Base-by-base conservation (phyloP, 352 stramenopile species). In the Thraustochytrium sp. region DNA sequence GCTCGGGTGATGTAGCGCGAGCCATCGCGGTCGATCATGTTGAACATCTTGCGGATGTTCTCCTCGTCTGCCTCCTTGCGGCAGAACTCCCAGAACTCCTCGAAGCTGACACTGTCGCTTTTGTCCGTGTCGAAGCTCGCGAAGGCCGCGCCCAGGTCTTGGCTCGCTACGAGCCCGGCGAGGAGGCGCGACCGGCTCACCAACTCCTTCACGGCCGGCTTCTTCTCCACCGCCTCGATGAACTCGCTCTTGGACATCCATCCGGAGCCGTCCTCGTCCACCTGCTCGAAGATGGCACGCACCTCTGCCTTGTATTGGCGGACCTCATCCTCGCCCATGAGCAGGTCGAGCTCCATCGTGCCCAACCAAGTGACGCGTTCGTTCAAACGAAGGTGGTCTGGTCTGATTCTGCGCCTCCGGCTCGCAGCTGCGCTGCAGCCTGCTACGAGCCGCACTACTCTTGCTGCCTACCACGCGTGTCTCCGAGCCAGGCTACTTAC, bases 51-150 rank as follows among this genome's bases (percentile, higher is more conserved):
- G n/a, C 74, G 49, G 26, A 82, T 64, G 16, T 80, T 61, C 13
- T 80, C 68, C 34, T 80, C 68, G 38, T 68, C 74, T 16, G 49
- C 53, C 16, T 73, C 49, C 54, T 75, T 11, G 34, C 48, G 49
- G 36, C 48, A 82, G 40, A 82, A 68, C 37, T 36, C 37, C 74
- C 48, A 73, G 54, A 82, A 82, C 31, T 82, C 74, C n/a, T 73
- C 74, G 44, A 82, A 82, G 74, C 29, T 82, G 55, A 73, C 74
- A 1, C 51, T 76, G 51, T 55, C 74, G 55, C 48, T 54, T 18
- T 26, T 9, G 26, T 80, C 68, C 5, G 68, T 51, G 68, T 80
- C 68, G 38, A 80, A 80, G 34, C 34, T 55, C 16, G 23, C 46
- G 38, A 80, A 80, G 31, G 68, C 68, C 9, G 26, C 36, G 13